Percentiles rank a stretch among this genome's conserved stretches.
Conservation (phyloP, 495 filamentous ascomycete genomes). For the Evansstolkia leycettana region DNA sequence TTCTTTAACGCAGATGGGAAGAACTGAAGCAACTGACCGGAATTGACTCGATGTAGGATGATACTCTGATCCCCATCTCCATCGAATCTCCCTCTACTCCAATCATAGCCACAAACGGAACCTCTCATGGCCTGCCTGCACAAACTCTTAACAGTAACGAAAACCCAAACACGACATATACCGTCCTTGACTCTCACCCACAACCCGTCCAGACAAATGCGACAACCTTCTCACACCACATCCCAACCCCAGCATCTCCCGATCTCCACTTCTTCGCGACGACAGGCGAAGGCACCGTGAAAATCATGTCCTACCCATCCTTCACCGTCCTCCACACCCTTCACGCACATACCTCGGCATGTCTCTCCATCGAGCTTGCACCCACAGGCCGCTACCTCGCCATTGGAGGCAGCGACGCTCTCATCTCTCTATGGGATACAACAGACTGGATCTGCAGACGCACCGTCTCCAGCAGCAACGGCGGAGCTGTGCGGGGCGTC, state of each 20-base stretch:
- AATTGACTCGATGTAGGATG: slow-evolving; percentile 38
- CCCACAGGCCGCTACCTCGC: slow-evolving; percentile 74
- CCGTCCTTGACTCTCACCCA: slow-evolving; percentile 46
- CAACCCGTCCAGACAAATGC: slow-evolving; percentile 72
- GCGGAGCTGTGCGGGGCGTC: slow-evolving; percentile 70
- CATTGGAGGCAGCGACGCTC: slow-evolving; percentile 77
- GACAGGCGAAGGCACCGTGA: slow-evolving; percentile 69
- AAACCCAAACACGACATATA: slow-evolving; percentile 17
- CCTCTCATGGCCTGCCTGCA: background rate
- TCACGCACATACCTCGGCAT: slow-evolving; percentile 74
- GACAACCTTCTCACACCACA: slow-evolving; percentile 63
- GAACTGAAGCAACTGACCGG: background rate
- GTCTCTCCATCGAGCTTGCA: slow-evolving; percentile 56
- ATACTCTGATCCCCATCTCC: slow-evolving; percentile 56
- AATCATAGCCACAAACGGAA: slow-evolving; percentile 11
- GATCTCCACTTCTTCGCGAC: slow-evolving; percentile 56
- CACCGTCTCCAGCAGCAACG: slow-evolving; percentile 57
- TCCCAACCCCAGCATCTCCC: slow-evolving; percentile 23
- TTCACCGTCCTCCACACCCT: slow-evolving; percentile 46
- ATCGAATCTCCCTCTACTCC: slow-evolving; percentile 31
- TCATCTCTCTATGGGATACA: slow-evolving; percentile 87
- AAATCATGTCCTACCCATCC: slow-evolving; percentile 58
- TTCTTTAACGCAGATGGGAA: background rate
- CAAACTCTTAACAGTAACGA: slow-evolving; percentile 6
- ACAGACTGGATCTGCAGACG: slow-evolving; percentile 80